Percentiles rank a stretch among this genome's conserved stretches.
phyloP scores from a whole-genome alignment of 2,329 filamentous ascomycete species.

The Lithohypha guttulata region DNA sequence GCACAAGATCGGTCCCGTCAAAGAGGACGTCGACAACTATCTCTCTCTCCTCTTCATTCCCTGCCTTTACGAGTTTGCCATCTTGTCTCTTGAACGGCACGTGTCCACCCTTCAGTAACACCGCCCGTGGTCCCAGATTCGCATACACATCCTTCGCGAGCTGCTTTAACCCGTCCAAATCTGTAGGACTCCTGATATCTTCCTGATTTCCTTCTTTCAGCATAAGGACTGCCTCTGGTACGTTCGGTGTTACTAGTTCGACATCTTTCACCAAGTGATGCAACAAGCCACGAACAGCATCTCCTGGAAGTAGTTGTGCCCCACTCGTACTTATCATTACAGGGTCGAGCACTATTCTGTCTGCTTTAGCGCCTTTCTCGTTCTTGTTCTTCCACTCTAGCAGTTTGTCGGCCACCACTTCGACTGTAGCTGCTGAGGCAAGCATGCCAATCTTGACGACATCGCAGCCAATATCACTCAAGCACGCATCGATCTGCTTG shows the following conservation, averaged over 20 bases:
- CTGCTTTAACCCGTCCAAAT: conserved; percentile 54
- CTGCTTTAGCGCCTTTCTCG: conserved; percentile 34
- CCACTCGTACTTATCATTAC: conserved; percentile 64
- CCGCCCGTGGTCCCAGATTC: conserved; percentile 60
- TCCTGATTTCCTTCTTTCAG: conserved; percentile 28
- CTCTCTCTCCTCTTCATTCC: conserved; percentile 47
- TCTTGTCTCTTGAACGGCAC: conserved; percentile 53
- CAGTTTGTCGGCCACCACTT: conserved; percentile 56
- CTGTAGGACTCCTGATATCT: conserved; percentile 38
- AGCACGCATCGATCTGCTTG: conserved; percentile 74
- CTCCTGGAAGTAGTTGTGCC: conserved; percentile 34
- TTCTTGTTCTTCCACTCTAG: conserved; percentile 36
- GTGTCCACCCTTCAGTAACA: conserved; percentile 86
- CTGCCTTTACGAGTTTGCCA: conserved; percentile 47
- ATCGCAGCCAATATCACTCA: conserved; percentile 75
- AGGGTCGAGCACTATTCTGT: conserved; percentile 57
- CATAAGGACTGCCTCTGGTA: conserved; percentile 37
- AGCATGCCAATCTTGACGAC: conserved; percentile 73
- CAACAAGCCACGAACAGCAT: conserved; percentile 32
- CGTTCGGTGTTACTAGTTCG: conserved; percentile 39
- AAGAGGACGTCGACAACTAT: conserved; percentile 67
- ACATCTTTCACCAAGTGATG: conserved; percentile 32
- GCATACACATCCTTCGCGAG: conserved; percentile 56
- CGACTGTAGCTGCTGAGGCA: conserved; percentile 59
- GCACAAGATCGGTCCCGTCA: conserved; percentile 47